Conservation (phyloP, 495 filamentous ascomycete species). For the Penicillium silybi region DNA sequence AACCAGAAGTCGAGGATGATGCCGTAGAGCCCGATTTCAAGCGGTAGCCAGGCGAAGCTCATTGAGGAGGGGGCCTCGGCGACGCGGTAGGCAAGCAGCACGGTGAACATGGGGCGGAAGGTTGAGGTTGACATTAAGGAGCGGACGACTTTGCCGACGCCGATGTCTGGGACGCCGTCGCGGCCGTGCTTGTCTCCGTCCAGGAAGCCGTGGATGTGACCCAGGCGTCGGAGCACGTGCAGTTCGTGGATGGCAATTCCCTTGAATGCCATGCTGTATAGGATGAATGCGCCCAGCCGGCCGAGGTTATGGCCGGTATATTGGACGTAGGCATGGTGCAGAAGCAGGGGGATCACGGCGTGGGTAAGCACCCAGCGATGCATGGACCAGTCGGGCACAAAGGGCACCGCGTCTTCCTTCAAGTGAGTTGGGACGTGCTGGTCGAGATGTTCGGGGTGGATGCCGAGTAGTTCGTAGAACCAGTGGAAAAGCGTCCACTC, state of each 20-base stretch:
- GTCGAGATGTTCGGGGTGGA: constrained; percentile 28
- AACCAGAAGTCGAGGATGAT: constrained; percentile 42
- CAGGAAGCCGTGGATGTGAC: constrained; percentile 31
- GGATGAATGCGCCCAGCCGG: constrained; percentile 21
- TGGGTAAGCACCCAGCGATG: constrained; percentile 30
- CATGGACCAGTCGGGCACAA: constrained; percentile 28
- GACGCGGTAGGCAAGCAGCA: constrained; percentile 29
- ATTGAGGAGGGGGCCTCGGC: constrained; percentile 18
- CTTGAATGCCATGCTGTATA: constrained; percentile 30
- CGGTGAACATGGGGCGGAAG: constrained; percentile 32
- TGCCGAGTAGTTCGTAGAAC: constrained; percentile 29
- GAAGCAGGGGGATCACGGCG: constrained; percentile 20
- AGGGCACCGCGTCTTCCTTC: constrained; percentile 26
- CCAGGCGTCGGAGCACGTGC: constrained; percentile 27
- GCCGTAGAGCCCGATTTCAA: constrained; percentile 32
- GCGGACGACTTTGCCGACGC: constrained; percentile 28
- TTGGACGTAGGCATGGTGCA: constrained; percentile 29
- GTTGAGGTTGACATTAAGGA: constrained; percentile 27
- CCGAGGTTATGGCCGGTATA: constrained; percentile 24
- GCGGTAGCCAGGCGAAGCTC: constrained; percentile 26
- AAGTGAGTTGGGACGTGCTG: constrained; percentile 19
- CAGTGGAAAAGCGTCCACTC: constrained; percentile 32
- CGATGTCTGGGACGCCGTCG: constrained; percentile 35
- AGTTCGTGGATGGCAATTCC: constrained; percentile 29
- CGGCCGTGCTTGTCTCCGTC: constrained; percentile 37